Base-by-base conservation (phyloP, 345 rosid species). In the Camelina neglecta region DNA sequence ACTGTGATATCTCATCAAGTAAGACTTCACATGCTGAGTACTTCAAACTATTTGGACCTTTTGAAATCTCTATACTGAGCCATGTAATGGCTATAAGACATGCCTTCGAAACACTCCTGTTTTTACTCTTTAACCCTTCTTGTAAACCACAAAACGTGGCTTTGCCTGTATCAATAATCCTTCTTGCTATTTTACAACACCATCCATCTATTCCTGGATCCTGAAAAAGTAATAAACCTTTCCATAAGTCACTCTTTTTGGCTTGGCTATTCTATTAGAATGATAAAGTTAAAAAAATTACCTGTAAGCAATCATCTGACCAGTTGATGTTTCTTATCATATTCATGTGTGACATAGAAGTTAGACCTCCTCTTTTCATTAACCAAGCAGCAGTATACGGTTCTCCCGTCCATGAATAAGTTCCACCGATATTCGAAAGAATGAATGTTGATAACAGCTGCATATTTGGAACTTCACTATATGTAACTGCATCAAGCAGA, bases 391-490 rank as follows among this genome's bases (percentile, higher is more conserved):
- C 69, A 5, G 97, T 94, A 76, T 89, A 91, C 51, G 97, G 79
- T 35, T 94, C 95, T 72, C 97, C 98, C 39, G 84, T 82, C 97
- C 96, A 90, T 53, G 93, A 69, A 82, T 86, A 94, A 45, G 96
- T 94, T 66, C 97, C 97, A 39, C 98, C 98, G 4, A 94, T 78
- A 75, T 94, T 90, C 16, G 97, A 87, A 41, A 91, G 79, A 62
- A 94, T 84, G 69, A 75, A 85, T 47, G 90, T 67, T 21, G 98
- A 83, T 65, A 90, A 76, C 49, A 78, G 53, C 76, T 89, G 93
- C 44, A 57, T 49, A 29, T 55, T 67, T 54, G 85, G 81, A 81
- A 67, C 85, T 45, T 84, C 89, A 62, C 84, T 87, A 41, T 76
- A 71, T 66, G 82, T 80, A 66, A 87, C 36, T 42, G 83, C 80